Evolutionary conservation across 1,139 yeast species (phyloP), one percentile per base, ranked within the genome.

Genomic region (Suhomyces anneliseae): DNA sequence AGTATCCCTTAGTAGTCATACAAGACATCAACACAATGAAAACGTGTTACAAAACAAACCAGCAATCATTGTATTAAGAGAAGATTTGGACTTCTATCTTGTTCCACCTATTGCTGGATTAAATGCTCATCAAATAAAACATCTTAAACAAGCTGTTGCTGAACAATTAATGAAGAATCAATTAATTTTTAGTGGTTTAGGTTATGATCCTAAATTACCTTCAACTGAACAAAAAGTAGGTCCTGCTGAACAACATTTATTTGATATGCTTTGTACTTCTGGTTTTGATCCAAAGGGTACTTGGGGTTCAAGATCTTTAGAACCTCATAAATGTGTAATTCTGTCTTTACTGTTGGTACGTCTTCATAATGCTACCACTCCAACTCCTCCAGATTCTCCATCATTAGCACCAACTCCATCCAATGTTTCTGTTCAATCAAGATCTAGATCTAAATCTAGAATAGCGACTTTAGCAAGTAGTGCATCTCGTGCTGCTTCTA

Each of bases 201-300:
- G 79, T 4, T 75, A 66, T 58, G 64, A 72, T 52, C 60, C 68
- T 6, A 52, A 59, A 24, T 48, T 62, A 15, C 64, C 70, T 6
- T 39, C 59, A 1, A 50, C 72, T 4, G 74, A 64, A 5, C 82
- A 81, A 54, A 73, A 72, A 31, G 70, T 89, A 47, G 97, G 95
- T 3, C 87, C 96, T 7, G 98, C 99, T 0, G 99, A 95, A 65
- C 93, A 87, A 63, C 98, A 93, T 67, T 74, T 95, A 45, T 81
- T 90, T 68, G 97, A 90, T 54, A 95, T 95, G 99, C 78, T 95
- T 45, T 90, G 97, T 60, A 78, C 95, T 0, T 85, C 96, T 1
- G 99, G 99, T 0, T 89, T 92, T 56, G 69, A 74, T 6, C 70
- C 79, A 8, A 74, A 75, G 31, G 92, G 89, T 38, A 61, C 65